phyloP scores from a whole-genome alignment of 768 basidiomycete genomes.

The Agrocybe chaxingu region DNA sequence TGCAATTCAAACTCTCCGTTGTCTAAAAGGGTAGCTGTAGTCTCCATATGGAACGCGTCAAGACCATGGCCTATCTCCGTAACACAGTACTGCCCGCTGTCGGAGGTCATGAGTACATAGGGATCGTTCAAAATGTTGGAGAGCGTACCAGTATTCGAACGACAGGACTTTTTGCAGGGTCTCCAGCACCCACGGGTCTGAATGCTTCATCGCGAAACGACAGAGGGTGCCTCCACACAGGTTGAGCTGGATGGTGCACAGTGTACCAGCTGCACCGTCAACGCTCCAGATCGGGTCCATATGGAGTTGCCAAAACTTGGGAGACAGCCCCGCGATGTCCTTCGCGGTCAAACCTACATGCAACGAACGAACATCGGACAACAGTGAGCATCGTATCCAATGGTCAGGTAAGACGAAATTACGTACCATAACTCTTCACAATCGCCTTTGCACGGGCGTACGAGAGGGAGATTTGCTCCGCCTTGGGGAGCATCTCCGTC shows the following conservation, averaged over 20 bases:
- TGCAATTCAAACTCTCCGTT: slow-evolving; percentile 35
- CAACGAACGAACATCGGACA: neutral
- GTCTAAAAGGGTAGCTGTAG: slow-evolving; percentile 34
- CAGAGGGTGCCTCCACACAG: slow-evolving; percentile 14
- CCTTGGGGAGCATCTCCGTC: slow-evolving; percentile 1
- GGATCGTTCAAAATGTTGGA: neutral
- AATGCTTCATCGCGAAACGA: neutral
- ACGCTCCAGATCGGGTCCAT: slow-evolving; percentile 13
- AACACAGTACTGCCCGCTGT: slow-evolving; percentile 39
- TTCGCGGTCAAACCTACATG: slow-evolving; percentile 2
- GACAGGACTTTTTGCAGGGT: slow-evolving; percentile 8
- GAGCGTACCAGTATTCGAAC: slow-evolving; percentile 13
- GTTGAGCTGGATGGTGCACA: slow-evolving; percentile 17
- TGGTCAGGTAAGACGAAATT: neutral
- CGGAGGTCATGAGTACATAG: neutral
- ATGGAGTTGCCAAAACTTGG: slow-evolving; percentile 15
- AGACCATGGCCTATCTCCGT: slow-evolving; percentile 49
- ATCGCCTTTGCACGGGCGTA: slow-evolving; percentile 7
- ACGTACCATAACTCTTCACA: slow-evolving; percentile 3
- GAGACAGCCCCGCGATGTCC: slow-evolving; percentile 2
- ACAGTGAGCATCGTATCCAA: neutral
- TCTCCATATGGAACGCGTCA: slow-evolving; percentile 39
- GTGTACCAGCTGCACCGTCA: slow-evolving; percentile 12
- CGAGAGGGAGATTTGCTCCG: neutral
- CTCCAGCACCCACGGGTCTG: slow-evolving; percentile 6